These are phyloP conservation scores for Trichoderma citrinoviride DNA, from an alignment of 2,329 filamentous ascomycete genomes.

Conservation along the genomic window DNA sequence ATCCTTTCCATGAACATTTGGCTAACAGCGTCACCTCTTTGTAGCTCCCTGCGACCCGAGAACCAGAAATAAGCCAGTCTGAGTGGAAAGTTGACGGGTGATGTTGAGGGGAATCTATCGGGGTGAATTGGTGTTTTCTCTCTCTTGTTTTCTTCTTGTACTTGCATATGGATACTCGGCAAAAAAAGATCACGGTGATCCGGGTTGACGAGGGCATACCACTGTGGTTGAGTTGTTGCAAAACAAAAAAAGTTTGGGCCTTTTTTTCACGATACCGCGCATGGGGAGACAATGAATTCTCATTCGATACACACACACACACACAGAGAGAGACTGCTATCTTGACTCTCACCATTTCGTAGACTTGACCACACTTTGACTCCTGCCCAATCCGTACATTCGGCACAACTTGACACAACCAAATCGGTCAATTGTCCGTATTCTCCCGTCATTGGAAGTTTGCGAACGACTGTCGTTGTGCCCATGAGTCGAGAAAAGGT, in stretches of 20 bases:
- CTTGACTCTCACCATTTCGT: background rate
- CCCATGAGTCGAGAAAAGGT: conserved; percentile 9
- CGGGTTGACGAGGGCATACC: conserved; percentile 18
- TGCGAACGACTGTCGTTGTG: background rate
- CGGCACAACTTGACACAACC: background rate
- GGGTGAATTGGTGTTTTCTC: conserved; percentile 5
- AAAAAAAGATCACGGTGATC: conserved; percentile 11
- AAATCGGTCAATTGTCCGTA: background rate
- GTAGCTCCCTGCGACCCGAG: conserved; percentile 75
- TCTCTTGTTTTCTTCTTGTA: background rate
- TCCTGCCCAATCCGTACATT: background rate
- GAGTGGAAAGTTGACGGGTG: background rate
- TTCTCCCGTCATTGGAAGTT: background rate
- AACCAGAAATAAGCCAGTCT: conserved; percentile 59
- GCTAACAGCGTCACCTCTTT: conserved; percentile 27
- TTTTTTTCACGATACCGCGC: conserved; percentile 21
- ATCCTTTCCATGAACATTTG: background rate
- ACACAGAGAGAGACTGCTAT: too few species aligned
- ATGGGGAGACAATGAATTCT: conserved; percentile 11
- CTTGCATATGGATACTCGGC: conserved; percentile 20
- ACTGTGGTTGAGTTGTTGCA: conserved; percentile 3
- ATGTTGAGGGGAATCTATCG: conserved; percentile 9
- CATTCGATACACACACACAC: background rate
- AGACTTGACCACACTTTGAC: background rate
- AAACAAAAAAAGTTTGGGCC: conserved; percentile 16